Percentiles rank a stretch among this genome's conserved stretches.
Conservation (phyloP, 805 yeast genomes). For the Kazachstania psychrophila region DNA sequence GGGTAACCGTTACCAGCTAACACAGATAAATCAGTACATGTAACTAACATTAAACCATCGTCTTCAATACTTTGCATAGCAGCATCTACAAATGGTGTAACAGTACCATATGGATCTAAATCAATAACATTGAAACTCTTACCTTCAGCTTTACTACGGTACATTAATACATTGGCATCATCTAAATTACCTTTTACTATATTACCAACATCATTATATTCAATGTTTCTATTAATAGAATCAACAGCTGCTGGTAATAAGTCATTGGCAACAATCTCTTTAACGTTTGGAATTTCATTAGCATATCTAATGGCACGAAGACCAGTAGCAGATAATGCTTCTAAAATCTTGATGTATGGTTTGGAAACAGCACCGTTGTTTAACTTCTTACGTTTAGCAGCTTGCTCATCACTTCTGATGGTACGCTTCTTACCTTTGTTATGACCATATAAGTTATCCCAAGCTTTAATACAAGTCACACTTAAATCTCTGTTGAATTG, state of each 20-base stretch:
- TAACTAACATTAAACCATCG: conserved; percentile 77
- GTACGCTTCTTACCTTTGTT: conserved; percentile 15
- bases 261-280: conserved; percentile 80
- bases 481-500: conserved; percentile 93
- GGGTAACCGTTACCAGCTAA: conserved; percentile 95
- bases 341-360: conserved; percentile 62
- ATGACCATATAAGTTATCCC: conserved; percentile 53
- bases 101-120: conserved; percentile 96
- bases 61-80: conserved; percentile 79
- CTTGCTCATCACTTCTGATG: conserved; percentile 15
- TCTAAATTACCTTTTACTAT: conserved; percentile 64
- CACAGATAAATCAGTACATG: conserved; percentile 95
- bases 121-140: conserved; percentile 75
- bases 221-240: conserved; percentile 63
- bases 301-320: conserved; percentile 89
- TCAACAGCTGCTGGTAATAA: conserved; percentile 76
- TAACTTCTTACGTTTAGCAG: conserved; percentile 23
- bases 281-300: conserved; percentile 73
- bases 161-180: conserved; percentile 86
- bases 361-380: conserved; percentile 16
- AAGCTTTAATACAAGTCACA: conserved; percentile 75
- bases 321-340: conserved; percentile 93
- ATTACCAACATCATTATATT: conserved; percentile 49
- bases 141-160: conserved; percentile 33
- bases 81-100: conserved; percentile 88